A percentile compares a stretch with the other conserved stretches of the same genome.
These are phyloP conservation scores for Scedosporium aurantiacum DNA, from an alignment of 2,329 filamentous ascomycete species.

Conservation along the genomic window DNA sequence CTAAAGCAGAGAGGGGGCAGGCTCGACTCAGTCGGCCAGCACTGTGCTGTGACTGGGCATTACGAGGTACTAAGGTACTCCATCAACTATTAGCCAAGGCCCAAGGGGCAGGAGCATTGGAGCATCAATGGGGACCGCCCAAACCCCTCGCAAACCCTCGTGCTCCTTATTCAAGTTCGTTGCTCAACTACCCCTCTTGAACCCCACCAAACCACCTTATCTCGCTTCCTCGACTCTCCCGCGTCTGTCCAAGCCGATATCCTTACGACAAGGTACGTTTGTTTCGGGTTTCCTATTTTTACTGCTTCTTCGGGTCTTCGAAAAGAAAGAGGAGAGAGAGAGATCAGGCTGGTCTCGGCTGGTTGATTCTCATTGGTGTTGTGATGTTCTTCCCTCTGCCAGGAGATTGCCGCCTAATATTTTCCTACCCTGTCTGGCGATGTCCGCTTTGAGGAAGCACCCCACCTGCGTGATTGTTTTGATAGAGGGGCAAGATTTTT, in stretches of 20 bases:
- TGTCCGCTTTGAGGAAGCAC: not conserved
- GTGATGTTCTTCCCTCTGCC: not conserved
- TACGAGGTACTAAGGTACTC: too few relatives aligned
- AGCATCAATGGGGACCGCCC: too few relatives aligned
- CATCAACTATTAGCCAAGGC: too few relatives aligned
- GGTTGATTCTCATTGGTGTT: not conserved
- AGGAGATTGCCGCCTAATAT: not conserved
- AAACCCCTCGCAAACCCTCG: not conserved
- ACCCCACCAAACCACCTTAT: not conserved
- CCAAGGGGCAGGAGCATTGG: too few relatives aligned
- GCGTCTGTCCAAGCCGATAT: not conserved
- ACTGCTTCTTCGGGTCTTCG: not conserved
- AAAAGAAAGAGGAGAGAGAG: not conserved
- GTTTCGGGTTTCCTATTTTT: not conserved
- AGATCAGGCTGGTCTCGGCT: not conserved
- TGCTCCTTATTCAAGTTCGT: not conserved
- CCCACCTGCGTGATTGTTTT: slow-evolving; percentile 1
- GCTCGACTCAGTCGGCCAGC: not conserved
- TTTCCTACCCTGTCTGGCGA: not conserved
- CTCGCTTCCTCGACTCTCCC: not conserved
- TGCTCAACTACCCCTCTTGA: not conserved
- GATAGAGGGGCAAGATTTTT: slow-evolving; percentile 1
- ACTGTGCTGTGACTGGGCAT: not conserved
- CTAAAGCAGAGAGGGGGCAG: not conserved
- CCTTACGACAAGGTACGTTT: not conserved